These are phyloP conservation scores for Aspergillus chevalieri DNA, from an alignment of 2,329 filamentous ascomycete genomes.

Conservation along the genomic window DNA sequence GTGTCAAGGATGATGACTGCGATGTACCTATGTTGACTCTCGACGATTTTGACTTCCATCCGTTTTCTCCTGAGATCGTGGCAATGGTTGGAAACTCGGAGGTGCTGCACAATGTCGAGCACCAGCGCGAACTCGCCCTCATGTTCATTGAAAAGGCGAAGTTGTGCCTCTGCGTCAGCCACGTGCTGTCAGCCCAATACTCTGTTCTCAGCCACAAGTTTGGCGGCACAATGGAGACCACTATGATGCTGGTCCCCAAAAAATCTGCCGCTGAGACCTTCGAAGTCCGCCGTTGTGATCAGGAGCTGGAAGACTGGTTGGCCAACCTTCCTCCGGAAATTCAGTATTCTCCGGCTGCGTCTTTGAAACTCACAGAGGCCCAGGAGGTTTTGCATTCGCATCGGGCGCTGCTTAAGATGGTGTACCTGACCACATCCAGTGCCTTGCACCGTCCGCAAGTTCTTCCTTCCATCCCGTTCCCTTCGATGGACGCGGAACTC, in stretches of 20 bases:
- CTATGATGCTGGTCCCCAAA: conserved; percentile 87
- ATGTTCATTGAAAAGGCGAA: conserved; percentile 92
- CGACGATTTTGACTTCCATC: conserved; percentile 73
- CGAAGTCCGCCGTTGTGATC: conserved; percentile 71
- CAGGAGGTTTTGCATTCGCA: conserved; percentile 58
- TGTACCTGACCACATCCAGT: conserved; percentile 86
- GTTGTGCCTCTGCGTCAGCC: conserved; percentile 80
- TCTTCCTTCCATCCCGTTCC: conserved; percentile 62
- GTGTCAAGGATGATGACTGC: conserved; percentile 89
- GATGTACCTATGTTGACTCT: conserved; percentile 85
- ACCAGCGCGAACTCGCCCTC: conserved; percentile 71
- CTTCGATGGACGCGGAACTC: conserved; percentile 56
- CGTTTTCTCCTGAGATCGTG: conserved; percentile 61
- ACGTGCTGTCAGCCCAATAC: conserved; percentile 85
- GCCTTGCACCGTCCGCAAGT: conserved; percentile 89
- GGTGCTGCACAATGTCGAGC: conserved; percentile 61
- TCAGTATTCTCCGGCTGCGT: conserved; percentile 61
- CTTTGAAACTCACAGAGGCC: conserved; percentile 45
- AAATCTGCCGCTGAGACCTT: conserved; percentile 76
- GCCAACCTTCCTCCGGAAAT: conserved; percentile 65
- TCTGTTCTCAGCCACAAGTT: conserved; percentile 82
- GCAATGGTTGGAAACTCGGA: conserved; percentile 65
- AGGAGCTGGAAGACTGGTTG: conserved; percentile 72
- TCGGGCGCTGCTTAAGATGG: conserved; percentile 82
- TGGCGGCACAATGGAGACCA: conserved; percentile 63